Evolutionary conservation across 371 early-diverging fungal genomes (phyloP).

Genomic region (Mucor plumbeus): DNA sequence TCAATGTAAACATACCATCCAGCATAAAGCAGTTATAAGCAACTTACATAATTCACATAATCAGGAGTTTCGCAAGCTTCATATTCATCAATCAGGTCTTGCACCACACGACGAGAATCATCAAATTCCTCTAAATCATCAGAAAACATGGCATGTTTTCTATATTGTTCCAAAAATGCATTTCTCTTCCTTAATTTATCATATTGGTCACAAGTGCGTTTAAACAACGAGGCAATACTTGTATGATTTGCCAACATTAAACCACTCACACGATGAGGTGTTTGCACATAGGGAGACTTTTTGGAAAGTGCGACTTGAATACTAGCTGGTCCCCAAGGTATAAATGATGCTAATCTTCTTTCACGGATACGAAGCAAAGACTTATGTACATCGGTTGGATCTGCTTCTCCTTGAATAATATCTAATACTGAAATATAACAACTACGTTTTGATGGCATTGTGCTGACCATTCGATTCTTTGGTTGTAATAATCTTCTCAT

Average conservation of each 20-base stretch:
- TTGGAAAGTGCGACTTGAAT: slow-evolving; percentile 96
- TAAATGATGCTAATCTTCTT: slow-evolving; percentile 93
- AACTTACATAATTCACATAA: slow-evolving; percentile 55
- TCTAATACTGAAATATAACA: slow-evolving; percentile 96
- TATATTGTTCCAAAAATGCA: slow-evolving; percentile 99
- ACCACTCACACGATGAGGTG: slow-evolving; percentile 95
- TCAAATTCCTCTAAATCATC: slow-evolving; percentile 95
- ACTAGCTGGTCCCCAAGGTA: slow-evolving; percentile 99
- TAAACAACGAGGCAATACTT: slow-evolving; percentile 90
- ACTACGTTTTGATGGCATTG: slow-evolving; percentile 83
- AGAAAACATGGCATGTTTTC: slow-evolving; percentile 80
- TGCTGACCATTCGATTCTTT: slow-evolving; percentile 97
- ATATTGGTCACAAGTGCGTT: slow-evolving; percentile 95
- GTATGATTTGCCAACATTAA: slow-evolving; percentile 99
- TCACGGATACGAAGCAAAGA: slow-evolving; percentile 95
- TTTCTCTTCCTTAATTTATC: slow-evolving; percentile 96
- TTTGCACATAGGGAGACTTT: slow-evolving; percentile 92
- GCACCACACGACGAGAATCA: slow-evolving; percentile 81
- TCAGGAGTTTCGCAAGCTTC: slow-evolving; percentile 93
- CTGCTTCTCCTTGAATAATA: slow-evolving; percentile 98
- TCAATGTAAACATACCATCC: not conserved
- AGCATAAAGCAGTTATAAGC: not conserved
- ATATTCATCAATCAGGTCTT: slow-evolving; percentile 93
- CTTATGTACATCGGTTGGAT: slow-evolving; percentile 98
- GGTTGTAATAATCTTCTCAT: slow-evolving; percentile 96